Evolutionary conservation across 1,284 basidiomycete species (phyloP).

Genomic region (Thelephora terrestris): DNA sequence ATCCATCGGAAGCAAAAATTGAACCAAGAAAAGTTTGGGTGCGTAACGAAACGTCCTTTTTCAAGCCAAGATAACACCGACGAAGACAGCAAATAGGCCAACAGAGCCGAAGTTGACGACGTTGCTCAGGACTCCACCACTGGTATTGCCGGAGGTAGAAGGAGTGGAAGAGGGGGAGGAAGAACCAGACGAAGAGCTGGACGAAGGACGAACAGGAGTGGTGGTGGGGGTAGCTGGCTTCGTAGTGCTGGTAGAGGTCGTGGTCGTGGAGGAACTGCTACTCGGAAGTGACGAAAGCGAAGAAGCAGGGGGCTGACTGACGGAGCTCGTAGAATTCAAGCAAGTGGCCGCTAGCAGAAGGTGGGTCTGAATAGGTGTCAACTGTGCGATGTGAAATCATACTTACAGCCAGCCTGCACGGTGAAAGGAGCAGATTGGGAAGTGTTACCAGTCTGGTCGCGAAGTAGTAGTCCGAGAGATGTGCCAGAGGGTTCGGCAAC

Average conservation of each 20-base stretch:
- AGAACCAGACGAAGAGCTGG: slow-evolving; percentile 21
- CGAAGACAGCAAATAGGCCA: slow-evolving; percentile 17
- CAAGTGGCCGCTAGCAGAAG: slow-evolving; percentile 24
- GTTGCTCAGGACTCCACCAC: slow-evolving; percentile 12
- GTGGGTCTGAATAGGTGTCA: slow-evolving; percentile 2
- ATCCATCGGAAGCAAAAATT: no score
- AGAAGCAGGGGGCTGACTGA: slow-evolving; percentile 10
- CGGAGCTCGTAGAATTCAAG: slow-evolving; percentile 15
- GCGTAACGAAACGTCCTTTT: background rate
- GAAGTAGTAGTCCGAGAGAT: slow-evolving; percentile 38
- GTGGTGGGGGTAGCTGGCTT: slow-evolving; percentile 12
- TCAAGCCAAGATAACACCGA: slow-evolving; percentile 20
- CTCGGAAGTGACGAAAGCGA: slow-evolving; percentile 12
- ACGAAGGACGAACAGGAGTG: slow-evolving; percentile 20
- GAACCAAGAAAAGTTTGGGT: no score
- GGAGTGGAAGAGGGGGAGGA: slow-evolving; percentile 11
- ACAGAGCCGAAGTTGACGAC: slow-evolving; percentile 14
- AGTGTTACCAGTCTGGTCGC: slow-evolving; percentile 38
- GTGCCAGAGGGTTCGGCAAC: slow-evolving; percentile 30
- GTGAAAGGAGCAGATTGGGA: slow-evolving; percentile 41
- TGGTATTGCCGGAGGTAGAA: slow-evolving; percentile 8
- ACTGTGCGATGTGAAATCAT: slow-evolving; percentile 2
- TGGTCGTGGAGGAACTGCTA: slow-evolving; percentile 6
- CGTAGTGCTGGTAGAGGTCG: slow-evolving; percentile 10
- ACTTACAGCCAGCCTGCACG: slow-evolving; percentile 35